These are phyloP conservation scores for Aureobasidium leucospermi DNA, from an alignment of 2,329 filamentous ascomycete genomes.

Conservation along the genomic window DNA sequence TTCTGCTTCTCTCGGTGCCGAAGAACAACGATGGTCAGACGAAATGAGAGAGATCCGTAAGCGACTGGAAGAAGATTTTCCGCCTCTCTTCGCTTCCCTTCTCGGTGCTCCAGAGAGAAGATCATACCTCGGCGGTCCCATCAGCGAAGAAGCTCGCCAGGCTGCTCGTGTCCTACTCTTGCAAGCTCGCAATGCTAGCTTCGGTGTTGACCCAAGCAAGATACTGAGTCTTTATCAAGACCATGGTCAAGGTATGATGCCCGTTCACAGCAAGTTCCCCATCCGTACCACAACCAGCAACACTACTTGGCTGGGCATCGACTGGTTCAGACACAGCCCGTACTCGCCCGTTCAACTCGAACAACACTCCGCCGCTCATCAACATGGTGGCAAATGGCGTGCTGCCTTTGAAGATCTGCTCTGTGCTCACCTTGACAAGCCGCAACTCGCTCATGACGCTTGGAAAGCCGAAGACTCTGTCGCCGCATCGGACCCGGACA, in stretches of 20 bases:
- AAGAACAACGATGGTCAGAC: constrained; percentile 19
- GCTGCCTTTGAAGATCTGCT: constrained; percentile 55
- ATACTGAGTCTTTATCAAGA: constrained; percentile 25
- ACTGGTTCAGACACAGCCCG: constrained; percentile 34
- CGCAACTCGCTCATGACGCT: constrained; percentile 13
- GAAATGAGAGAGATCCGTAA: constrained; percentile 19
- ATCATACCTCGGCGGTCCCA: constrained; percentile 15
- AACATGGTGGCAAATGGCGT: constrained; percentile 41
- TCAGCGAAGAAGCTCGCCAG: constrained; percentile 17
- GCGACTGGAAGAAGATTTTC: constrained; percentile 22
- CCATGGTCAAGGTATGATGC: constrained; percentile 13
- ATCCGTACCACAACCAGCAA: constrained; percentile 19
- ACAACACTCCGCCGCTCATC: constrained; percentile 31
- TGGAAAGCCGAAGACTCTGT: constrained; percentile 13
- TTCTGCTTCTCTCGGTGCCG: neutral
- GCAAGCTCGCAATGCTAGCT: constrained; percentile 22
- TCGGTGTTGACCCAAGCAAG: constrained; percentile 19
- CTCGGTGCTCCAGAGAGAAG: neutral
- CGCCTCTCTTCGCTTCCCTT: constrained; percentile 20
- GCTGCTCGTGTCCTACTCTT: constrained; percentile 20
- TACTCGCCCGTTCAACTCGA: constrained; percentile 53
- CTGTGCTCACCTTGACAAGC: constrained; percentile 32
- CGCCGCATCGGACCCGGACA: constrained; percentile 1
- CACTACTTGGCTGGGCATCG: constrained; percentile 26
- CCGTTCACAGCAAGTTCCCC: constrained; percentile 11